Evolutionary conservation across 495 filamentous ascomycete species (phyloP), one percentile per base, ranked within the genome.

Genomic region (Umbilicaria muhlenbergii): DNA sequence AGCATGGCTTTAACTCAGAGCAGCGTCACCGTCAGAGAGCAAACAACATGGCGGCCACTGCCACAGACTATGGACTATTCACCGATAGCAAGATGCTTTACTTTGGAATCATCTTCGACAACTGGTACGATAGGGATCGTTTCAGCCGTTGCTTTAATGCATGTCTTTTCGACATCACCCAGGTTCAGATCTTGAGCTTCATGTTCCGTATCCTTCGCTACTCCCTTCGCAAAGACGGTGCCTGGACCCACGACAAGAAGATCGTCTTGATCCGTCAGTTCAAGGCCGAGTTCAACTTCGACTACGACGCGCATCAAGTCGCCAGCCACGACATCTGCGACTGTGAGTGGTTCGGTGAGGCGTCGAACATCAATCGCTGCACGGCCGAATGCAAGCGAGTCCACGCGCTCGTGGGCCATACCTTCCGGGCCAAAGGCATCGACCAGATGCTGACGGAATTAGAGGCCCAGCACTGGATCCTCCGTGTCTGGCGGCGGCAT

Each of bases 401-500:
- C 41, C 3, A 32, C 8, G 41, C n/a, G 4, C 7, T 19, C 16
- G 3, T 36, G 21, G 46, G 41, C 14, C 19, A 36, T 5, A 11
- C 15, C 1, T 32, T 34, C 28, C 41, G 32, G 34, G 28, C 11
- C 16, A 34, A 31, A 11, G 41, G 41, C 11, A n/a, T 54, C 2
- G 15, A 36, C 32, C 33, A 49, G 28, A 13, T 51, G 3, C 50
- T 60, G 18, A 49, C 56, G 6, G 16, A 36, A 3, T 40, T 62
- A 24, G 67, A 71, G 46, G 38, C 39, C 8, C 48, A 35, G 14
- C 56, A 59, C 28, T 54, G 65, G 67, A 50, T 69, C 12, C 52
- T 71, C 15, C 55, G 67, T 1, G 62, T 60, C 6, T 52, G 55
- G 42, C 52, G 61, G 10, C 53, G 51, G 39, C 67, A 63, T 6